Conservation (phyloP, 495 filamentous ascomycete species). For the Cercophora newfieldiana region DNA sequence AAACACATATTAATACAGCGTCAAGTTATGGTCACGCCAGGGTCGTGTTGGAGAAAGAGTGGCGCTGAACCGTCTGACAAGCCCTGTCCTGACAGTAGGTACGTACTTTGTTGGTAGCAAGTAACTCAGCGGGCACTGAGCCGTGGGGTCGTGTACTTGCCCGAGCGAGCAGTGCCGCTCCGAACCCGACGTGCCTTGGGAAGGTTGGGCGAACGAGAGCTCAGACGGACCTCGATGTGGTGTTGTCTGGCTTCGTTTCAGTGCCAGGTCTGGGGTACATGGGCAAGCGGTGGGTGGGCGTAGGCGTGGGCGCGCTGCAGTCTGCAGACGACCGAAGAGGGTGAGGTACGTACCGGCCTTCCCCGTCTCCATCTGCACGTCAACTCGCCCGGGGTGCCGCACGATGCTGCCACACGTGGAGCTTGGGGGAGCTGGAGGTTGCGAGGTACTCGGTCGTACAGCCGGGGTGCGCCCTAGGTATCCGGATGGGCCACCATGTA, state of each 20-base stretch:
- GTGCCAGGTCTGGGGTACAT: slow-evolving; percentile 33
- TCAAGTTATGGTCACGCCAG: slow-evolving; percentile 31
- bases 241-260: slow-evolving; percentile 31
- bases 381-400: slow-evolving; percentile 15
- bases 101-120: too few relatives aligned
- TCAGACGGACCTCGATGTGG: neutral
- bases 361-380: slow-evolving; percentile 27
- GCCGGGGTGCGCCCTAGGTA: slow-evolving; percentile 27
- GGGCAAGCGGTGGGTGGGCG: slow-evolving; percentile 15
- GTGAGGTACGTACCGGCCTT: slow-evolving; percentile 19
- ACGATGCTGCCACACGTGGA: slow-evolving; percentile 29
- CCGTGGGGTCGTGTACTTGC: neutral
- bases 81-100: neutral
- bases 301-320: too few relatives aligned
- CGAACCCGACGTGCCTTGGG: neutral
- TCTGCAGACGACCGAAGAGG: neutral
- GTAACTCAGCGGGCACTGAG: neutral
- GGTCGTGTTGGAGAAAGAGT: slow-evolving; percentile 30
- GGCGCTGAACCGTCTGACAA: slow-evolving; percentile 1
- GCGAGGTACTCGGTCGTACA: slow-evolving; percentile 30
- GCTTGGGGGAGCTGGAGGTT: slow-evolving; percentile 19
- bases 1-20: slow-evolving; percentile 36
- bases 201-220: neutral
- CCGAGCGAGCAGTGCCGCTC: neutral
- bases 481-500: neutral